Percentiles rank a stretch among this genome's conserved stretches.
Conservation (phyloP, 345 rosid species). For the Lepidium aucheri region DNA sequence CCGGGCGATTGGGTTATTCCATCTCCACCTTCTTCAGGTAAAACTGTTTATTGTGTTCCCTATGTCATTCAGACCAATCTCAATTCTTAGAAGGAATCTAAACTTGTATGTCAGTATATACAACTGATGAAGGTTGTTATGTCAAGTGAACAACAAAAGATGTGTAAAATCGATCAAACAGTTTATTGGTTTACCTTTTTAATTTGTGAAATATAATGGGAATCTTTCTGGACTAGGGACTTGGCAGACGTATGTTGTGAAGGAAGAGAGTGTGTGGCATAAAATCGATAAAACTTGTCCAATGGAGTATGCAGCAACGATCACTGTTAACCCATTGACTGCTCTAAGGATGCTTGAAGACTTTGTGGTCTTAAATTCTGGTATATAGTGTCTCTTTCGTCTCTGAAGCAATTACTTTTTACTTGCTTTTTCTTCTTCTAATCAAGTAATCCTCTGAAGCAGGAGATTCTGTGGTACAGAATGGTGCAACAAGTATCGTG, state of each 20-base stretch:
- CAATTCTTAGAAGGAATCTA: not conserved
- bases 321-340: constrained; percentile 82
- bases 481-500: constrained; percentile 85
- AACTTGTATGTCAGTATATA: not conserved
- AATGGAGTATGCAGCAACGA: constrained; percentile 79
- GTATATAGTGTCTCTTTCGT: constrained; percentile 19
- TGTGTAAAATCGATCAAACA: not conserved
- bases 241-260: constrained; percentile 77
- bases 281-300: constrained; percentile 63
- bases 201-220: not conserved
- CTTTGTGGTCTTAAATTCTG: constrained; percentile 49
- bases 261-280: constrained; percentile 74
- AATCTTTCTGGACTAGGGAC: constrained; percentile 35
- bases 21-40: constrained; percentile 81
- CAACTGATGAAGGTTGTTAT: not conserved
- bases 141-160: not conserved
- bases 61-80: not conserved
- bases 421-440: constrained; percentile 13
- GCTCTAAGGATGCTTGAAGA: constrained; percentile 90
- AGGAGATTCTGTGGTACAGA: constrained; percentile 85
- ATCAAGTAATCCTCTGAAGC: constrained; percentile 19
- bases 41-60: not conserved
- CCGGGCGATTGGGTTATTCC: constrained; percentile 89
- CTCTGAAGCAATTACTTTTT: not conserved
- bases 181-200: not conserved